These are phyloP conservation scores for Amoebophrya sp. DNA, from an alignment of 169 alveolate genomes.

Conservation along the genomic window DNA sequence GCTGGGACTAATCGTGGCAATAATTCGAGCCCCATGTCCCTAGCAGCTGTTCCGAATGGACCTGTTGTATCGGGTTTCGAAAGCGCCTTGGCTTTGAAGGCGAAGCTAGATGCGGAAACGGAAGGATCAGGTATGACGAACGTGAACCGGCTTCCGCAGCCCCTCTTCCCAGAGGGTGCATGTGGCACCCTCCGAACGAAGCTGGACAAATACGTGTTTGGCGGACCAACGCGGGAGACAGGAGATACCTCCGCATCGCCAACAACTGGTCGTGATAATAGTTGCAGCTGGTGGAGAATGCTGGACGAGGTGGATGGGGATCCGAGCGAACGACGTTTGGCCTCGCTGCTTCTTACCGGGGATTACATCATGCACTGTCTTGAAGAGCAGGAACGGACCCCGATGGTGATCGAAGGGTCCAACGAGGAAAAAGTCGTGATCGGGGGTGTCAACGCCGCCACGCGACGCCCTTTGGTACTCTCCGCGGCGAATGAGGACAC, in stretches of 20 bases:
- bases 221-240: background rate
- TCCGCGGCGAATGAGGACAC: too few relatives aligned
- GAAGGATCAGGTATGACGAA: background rate
- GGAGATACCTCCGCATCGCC: background rate
- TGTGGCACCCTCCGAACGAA: background rate
- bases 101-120: too few relatives aligned
- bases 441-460: too few relatives aligned
- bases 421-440: slow-evolving; percentile 1
- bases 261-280: background rate
- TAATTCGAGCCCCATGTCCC: too few relatives aligned
- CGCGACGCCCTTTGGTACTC: too few relatives aligned
- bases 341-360: background rate
- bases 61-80: too few relatives aligned
- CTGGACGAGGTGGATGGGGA: background rate
- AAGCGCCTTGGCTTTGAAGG: too few relatives aligned
- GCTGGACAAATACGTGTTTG: background rate
- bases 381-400: background rate
- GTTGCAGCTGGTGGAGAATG: background rate
- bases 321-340: background rate
- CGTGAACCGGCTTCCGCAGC: background rate
- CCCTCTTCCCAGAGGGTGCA: background rate
- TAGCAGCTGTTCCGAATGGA: too few relatives aligned
- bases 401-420: background rate
- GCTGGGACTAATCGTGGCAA: too few relatives aligned
- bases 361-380: background rate